Conservation (phyloP, 2,329 filamentous ascomycete genomes). For the Hawksworthiomyces lignivorus region DNA sequence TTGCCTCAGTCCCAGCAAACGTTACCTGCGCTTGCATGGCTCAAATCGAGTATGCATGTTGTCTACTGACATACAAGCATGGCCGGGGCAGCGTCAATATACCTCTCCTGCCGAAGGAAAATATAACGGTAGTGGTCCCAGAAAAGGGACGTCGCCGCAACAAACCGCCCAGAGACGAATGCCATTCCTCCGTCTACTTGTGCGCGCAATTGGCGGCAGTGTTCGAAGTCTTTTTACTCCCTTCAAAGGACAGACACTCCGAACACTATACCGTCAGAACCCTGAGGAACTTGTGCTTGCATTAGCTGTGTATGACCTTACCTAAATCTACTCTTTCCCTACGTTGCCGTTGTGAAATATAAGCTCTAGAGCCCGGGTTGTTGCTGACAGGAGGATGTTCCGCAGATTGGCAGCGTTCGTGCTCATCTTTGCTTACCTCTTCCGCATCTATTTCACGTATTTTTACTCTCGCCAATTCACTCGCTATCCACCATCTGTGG, state of each 20-base stretch:
- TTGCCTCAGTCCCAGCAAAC: too few relatives aligned
- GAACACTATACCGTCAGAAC: slow-evolving; percentile 31
- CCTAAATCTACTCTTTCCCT: neutral
- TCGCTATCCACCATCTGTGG: slow-evolving; percentile 60
- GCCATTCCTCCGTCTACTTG: slow-evolving; percentile 22
- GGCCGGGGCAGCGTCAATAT: slow-evolving; percentile 1
- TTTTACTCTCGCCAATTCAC: slow-evolving; percentile 50
- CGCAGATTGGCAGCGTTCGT: slow-evolving; percentile 28
- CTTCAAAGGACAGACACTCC: slow-evolving; percentile 31
- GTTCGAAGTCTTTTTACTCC: slow-evolving; percentile 28
- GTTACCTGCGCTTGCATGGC: too few relatives aligned
- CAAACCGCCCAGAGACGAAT: slow-evolving; percentile 5
- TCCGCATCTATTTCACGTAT: slow-evolving; percentile 43
- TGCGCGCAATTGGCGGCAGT: slow-evolving; percentile 22
- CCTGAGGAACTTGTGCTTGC: slow-evolving; percentile 36
- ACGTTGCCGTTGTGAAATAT: too few relatives aligned
- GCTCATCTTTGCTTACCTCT: slow-evolving; percentile 29
- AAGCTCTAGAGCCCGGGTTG: too few relatives aligned
- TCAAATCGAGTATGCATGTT: too few relatives aligned
- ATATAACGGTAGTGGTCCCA: neutral
- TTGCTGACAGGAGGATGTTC: too few relatives aligned
- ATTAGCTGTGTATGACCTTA: slow-evolving; percentile 29
- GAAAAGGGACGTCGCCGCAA: neutral
- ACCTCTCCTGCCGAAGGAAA: neutral
- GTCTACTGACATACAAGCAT: neutral